Evolutionary conservation across 345 rosid species (phyloP).

Genomic region (Hibiscus trionum): DNA sequence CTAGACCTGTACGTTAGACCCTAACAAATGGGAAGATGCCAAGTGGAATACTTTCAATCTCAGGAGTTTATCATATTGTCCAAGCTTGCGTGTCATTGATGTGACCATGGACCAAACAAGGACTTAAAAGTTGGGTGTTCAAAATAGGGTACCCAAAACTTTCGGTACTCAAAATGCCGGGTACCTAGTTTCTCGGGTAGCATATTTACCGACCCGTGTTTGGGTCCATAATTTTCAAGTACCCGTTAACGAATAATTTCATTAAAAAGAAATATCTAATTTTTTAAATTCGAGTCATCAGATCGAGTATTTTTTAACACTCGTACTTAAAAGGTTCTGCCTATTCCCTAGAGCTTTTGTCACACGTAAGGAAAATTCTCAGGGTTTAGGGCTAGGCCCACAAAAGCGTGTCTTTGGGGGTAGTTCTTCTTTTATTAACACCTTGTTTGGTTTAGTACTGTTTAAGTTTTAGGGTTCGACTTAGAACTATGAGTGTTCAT

Average conservation of each 20-base stretch:
- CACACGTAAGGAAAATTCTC: slow-evolving; percentile 1
- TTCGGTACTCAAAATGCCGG: no score
- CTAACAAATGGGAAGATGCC: not conserved
- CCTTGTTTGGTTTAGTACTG: not conserved
- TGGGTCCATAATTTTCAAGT: no score
- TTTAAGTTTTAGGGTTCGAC: no score
- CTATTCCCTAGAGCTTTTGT: slow-evolving; percentile 8
- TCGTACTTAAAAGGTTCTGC: slow-evolving; percentile 4
- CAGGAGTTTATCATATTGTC: slow-evolving; percentile 9
- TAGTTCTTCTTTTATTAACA: not conserved
- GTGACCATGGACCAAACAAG: slow-evolving; percentile 44
- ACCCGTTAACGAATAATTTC: no score
- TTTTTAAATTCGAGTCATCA: no score
- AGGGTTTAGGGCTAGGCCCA: slow-evolving; percentile 21
- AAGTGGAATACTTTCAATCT: not conserved
- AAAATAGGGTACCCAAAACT: no score
- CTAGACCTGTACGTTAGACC: no score
- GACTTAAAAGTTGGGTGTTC: not conserved
- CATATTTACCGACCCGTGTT: no score
- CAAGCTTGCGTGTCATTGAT: slow-evolving; percentile 23
- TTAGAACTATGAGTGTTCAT: no score
- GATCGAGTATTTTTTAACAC: no score
- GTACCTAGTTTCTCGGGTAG: no score
- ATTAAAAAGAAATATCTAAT: no score
- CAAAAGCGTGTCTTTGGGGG: not conserved